Percentiles rank a stretch among this genome's conserved stretches.
Evolutionary conservation across 2,329 filamentous ascomycete genomes (phyloP).

Genomic region (Rasamsonia emersonii): DNA sequence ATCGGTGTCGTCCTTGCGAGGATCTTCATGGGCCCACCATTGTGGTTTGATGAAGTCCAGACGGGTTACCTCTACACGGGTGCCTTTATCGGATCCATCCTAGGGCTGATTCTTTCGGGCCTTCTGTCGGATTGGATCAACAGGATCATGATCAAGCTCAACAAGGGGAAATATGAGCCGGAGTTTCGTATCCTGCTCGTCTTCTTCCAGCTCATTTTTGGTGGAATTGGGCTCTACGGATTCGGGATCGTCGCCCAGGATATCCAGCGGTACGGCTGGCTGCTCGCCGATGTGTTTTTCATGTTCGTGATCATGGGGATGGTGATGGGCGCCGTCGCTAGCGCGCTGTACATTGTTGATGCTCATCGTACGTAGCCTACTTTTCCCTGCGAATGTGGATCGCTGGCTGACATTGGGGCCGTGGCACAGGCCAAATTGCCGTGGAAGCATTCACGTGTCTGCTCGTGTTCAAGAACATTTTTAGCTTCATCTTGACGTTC

Average conservation of each 20-base stretch:
- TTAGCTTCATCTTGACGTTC: slow-evolving; percentile 77
- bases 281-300: slow-evolving; percentile 73
- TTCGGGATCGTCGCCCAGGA: slow-evolving; percentile 67
- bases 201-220: slow-evolving; percentile 69
- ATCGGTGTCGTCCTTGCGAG: slow-evolving; percentile 76
- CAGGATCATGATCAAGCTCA: slow-evolving; percentile 60
- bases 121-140: slow-evolving; percentile 65
- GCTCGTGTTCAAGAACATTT: slow-evolving; percentile 91
- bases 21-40: slow-evolving; percentile 70
- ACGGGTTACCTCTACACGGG: slow-evolving; percentile 84
- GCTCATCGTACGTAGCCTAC: slow-evolving; percentile 61
- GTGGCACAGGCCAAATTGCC: slow-evolving; percentile 57
- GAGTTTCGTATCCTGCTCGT: slow-evolving; percentile 83
- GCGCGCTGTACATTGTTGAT: slow-evolving; percentile 82
- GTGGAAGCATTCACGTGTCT: slow-evolving; percentile 85
- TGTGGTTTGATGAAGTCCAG: slow-evolving; percentile 71
- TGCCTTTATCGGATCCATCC: slow-evolving; percentile 72
- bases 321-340: slow-evolving; percentile 82
- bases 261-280: slow-evolving; percentile 56
- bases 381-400: neutral
- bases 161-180: slow-evolving; percentile 78
- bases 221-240: slow-evolving; percentile 70
- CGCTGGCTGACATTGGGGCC: slow-evolving; percentile 8
- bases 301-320: slow-evolving; percentile 77
- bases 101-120: slow-evolving; percentile 70